Base-by-base conservation (phyloP, 2,329 filamentous ascomycete genomes). In the Aureobasidium namibiae region DNA sequence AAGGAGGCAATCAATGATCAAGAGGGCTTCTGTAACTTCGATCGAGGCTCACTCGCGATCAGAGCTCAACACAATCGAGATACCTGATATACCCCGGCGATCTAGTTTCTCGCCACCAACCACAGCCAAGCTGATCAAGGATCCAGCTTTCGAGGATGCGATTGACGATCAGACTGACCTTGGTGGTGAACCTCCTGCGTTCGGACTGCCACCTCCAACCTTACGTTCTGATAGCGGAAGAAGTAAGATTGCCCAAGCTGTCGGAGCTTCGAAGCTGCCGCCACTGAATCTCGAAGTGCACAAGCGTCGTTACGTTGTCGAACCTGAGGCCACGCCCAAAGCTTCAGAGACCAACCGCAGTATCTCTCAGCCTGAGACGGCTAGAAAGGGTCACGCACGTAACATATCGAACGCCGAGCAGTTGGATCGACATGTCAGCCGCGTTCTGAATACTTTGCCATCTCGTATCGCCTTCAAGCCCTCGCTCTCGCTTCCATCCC, bases 401-500 rank as follows among this genome's bases (percentile, higher is more conserved):
- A 49, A 44, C 3, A 33, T 41, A 4, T 61, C 60, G 1, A 59
- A 83, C 88, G 54, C 88, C 95, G 60, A 80, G 95, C 39, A 84
- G 84, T 60, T 87, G 81, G 21, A 89, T 95, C 62, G 70, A 14
- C 71, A 72, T 29, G 71, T 73, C 18, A 71, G 68, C 29, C 67
- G 69, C 26, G 70, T 73, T 9, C 60, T 73, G n/a, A 63, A 69
- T 13, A 64, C 60, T 11, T 62, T 73, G 14, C 68, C 70, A 13
- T 90, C 90, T 2, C 56, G 49, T 9, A 63, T 63, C n/a, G 42
- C 52, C 13, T 64, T 63, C 44, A 45, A 50, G 7, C 86, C 62
- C 95, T 97, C 66, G 79, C 96, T 42, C 84, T 84, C 1, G 78
- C 80, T 2, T 80, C 23, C 56, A n/a, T 29, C 36, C 18, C 50